Base-by-base conservation (phyloP, 495 filamentous ascomycete genomes). In the Podospora anserina region DNA sequence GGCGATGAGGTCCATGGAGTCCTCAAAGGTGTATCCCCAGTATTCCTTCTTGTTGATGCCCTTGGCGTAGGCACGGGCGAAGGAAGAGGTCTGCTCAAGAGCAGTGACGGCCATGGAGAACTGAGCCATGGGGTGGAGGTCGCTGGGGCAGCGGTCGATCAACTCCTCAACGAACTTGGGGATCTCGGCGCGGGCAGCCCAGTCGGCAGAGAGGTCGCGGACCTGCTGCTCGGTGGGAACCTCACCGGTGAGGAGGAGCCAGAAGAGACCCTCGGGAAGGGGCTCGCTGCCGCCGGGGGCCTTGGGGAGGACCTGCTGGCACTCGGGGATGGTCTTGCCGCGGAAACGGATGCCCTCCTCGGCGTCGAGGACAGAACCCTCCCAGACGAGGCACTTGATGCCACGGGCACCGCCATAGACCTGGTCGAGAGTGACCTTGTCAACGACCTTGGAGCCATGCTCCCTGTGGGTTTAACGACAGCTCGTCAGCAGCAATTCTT, bases 271-370 rank as follows among this genome's bases (percentile, higher is more conserved):
- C 88, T 99, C 95, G 53, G 95, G 95, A 19, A 99, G 87, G 75
- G 96, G 96, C 86, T 99, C 94, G 80, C 92, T 82, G 83, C 95
- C 95, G 75, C 95, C 95, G 68, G 92, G 91, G 66, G 94, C 95
- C 86, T 95, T 97, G 78, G 95, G 95, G 54, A 99, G 92, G 69
- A 97, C 82, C 81, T 96, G 83, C 89, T 97, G 94, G 88, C 95
- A 97, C 82, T 99, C 94, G 71, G 95, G 95, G 73, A 99, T 99
- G 67, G 95, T 99, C 85, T 91, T 92, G 82, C 96, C 95, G 79
- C 96, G 88, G 88, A 99, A 99, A 71, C 96, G 92, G 82, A 99
- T 99, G 83, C 95, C 95, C 86, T 99, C 94, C 86, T 99, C 94
- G 57, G 93, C 87, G 82, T 99, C 95, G 68, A 99, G 90, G 75